A percentile compares a stretch with the other conserved stretches of the same genome.
These are phyloP conservation scores for Petunia hybrid DNA, from an alignment of 305 asterid species.

Conservation along the genomic window DNA sequence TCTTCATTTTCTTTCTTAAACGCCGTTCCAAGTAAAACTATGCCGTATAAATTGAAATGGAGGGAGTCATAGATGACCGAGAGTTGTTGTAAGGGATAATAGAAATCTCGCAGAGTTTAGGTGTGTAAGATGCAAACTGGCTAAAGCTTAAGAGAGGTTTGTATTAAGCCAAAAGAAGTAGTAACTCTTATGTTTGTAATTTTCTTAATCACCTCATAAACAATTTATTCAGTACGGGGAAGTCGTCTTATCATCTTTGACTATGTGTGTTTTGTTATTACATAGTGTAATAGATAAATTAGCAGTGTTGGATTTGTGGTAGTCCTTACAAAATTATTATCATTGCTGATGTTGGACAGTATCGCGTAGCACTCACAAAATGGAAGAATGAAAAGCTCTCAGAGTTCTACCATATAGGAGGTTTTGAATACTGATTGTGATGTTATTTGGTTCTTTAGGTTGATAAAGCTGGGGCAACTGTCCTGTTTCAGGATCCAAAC, in stretches of 20 bases:
- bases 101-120: too few species aligned
- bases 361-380: background rate
- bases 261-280: background rate
- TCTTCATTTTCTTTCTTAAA: too few species aligned
- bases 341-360: background rate
- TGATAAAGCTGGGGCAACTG: constrained; percentile 93
- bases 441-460: constrained; percentile 53
- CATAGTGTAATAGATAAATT: background rate
- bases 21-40: too few species aligned
- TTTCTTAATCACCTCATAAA: too few species aligned
- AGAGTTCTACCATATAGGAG: background rate
- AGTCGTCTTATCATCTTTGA: background rate
- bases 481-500: constrained; percentile 67
- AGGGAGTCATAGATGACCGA: too few species aligned
- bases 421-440: constrained; percentile 2
- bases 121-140: too few species aligned
- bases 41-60: too few species aligned
- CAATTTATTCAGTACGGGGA: too few species aligned
- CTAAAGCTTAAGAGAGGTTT: too few species aligned
- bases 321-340: background rate
- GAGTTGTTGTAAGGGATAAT: too few species aligned
- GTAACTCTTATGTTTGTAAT: too few species aligned
- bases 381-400: background rate
- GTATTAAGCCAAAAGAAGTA: too few species aligned
- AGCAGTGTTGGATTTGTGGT: background rate